Evolutionary conservation across 129 eudicot genomes (phyloP).

Genomic region (Flaveria sonorensis): DNA sequence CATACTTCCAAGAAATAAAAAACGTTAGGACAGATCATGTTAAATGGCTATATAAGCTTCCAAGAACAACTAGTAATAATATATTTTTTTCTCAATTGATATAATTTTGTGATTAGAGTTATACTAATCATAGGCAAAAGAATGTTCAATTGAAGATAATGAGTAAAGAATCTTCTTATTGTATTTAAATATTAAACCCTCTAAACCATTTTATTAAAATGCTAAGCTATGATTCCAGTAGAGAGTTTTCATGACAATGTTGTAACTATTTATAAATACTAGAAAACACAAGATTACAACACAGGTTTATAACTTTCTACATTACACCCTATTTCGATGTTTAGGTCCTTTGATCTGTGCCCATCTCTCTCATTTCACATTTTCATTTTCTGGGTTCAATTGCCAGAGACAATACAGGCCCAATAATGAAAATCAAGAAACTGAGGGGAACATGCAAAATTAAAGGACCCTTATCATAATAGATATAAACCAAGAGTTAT

Average conservation of each 20-base stretch:
- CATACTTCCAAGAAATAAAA: too few relatives aligned
- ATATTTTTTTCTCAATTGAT: too few relatives aligned
- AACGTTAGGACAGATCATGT: too few relatives aligned
- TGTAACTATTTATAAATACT: background rate
- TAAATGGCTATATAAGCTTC: too few relatives aligned
- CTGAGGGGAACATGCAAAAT: slow-evolving; percentile 10
- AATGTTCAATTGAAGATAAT: too few relatives aligned
- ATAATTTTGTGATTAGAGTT: too few relatives aligned
- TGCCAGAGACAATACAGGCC: slow-evolving; percentile 8
- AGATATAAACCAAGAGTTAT: background rate
- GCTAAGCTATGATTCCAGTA: background rate
- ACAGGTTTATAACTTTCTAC: slow-evolving; percentile 15
- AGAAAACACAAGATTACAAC: slow-evolving; percentile 23
- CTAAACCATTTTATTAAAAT: background rate
- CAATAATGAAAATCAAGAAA: slow-evolving; percentile 14
- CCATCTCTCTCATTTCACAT: slow-evolving; percentile 16
- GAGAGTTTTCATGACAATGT: background rate
- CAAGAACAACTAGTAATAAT: too few relatives aligned
- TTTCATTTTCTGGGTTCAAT: slow-evolving; percentile 15
- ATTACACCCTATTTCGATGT: slow-evolving; percentile 20
- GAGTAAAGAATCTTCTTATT: too few relatives aligned
- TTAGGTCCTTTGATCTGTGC: slow-evolving; percentile 7
- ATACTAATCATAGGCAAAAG: too few relatives aligned
- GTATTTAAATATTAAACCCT: background rate
- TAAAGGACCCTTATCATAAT: slow-evolving; percentile 19